Base-by-base conservation (phyloP, 2,329 filamentous ascomycete species). In the Calonectria pseudoturangicola region DNA sequence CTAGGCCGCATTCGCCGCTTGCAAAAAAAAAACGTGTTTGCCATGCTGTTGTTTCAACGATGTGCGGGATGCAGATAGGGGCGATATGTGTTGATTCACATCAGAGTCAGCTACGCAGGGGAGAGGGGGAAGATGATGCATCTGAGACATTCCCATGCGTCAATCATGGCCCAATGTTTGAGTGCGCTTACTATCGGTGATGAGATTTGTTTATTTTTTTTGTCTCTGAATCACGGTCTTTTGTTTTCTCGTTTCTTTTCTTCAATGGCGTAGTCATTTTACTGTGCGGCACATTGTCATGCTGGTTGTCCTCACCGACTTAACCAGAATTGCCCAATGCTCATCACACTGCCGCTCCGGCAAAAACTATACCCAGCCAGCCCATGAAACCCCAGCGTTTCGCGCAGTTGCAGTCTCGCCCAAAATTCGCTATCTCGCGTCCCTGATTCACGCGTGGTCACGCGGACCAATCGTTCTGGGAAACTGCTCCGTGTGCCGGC, bases 391-490 rank as follows among this genome's bases (percentile, higher is more conserved):
- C 45, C 45, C n/a, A 25, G 45, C 45, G n/a, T 9, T n/a, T 25
- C 45, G 54, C 36, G 21, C 54, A 7, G 2, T 33, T n/a, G 21
- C 39, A 18, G 8, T 60, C 13, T 28, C 28, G 21, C 12, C n/a
- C 36, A 7, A 60, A 60, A 60, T 41, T 60, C 54, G 21, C 54
- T 60, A 41, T 60, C 54, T 60, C 25, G 54, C 54, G 21, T 27
- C 9, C 13, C 21, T 25, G 54, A 60, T 41, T 60, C 33, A 41
- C 7, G 33, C 1, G 3, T 41, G 33, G 51, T 58, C 51, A 58
- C 51, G 51, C 51, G 51, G 5, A 33, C n/a, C 51, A 10, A 13
- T 41, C 21, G 13, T 60, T 60, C 54, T 60, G 54, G 54, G 33
- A 4, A 60, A 41, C 21, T 60, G 36, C 54, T 41, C 54, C 54